Percentiles rank a stretch among this genome's conserved stretches.
These are phyloP conservation scores for Flaveria trinervia DNA, from an alignment of 129 eudicot species.

Conservation along the genomic window DNA sequence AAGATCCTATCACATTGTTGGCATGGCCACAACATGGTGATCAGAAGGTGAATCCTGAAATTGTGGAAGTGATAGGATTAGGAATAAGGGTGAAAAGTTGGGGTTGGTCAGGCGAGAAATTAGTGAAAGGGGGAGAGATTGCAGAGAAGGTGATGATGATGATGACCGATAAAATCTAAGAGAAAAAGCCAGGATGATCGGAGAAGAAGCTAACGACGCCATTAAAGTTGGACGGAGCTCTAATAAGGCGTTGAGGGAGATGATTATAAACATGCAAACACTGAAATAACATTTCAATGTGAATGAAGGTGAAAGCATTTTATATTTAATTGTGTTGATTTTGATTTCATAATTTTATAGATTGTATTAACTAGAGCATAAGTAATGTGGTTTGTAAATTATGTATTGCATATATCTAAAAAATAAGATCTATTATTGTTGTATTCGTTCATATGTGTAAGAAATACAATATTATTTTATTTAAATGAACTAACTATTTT, in stretches of 20 bases:
- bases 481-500: too few relatives aligned
- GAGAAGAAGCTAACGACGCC: conserved; percentile 41
- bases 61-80: conserved; percentile 48
- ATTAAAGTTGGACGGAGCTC: conserved; percentile 35
- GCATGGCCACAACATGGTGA: conserved; percentile 61
- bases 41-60: conserved; percentile 52
- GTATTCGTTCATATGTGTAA: too few relatives aligned
- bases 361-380: too few relatives aligned
- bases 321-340: too few relatives aligned
- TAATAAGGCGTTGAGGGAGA: conserved; percentile 27
- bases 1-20: conserved; percentile 42
- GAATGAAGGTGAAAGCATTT: too few relatives aligned
- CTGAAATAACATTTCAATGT: too few relatives aligned
- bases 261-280: conserved; percentile 28
- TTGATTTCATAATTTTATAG: too few relatives aligned
- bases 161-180: conserved; percentile 34
- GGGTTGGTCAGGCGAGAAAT: conserved; percentile 40
- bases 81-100: conserved; percentile 50
- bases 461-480: too few relatives aligned
- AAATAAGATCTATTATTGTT: too few relatives aligned
- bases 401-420: too few relatives aligned
- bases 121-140: conserved; percentile 38
- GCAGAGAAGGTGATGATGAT: conserved; percentile 32
- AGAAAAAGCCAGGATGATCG: conserved; percentile 38
- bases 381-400: too few relatives aligned